Evolutionary conservation across 176 grass and related monocot genomes (phyloP).

Genomic region (Rhynchospora pubera): DNA sequence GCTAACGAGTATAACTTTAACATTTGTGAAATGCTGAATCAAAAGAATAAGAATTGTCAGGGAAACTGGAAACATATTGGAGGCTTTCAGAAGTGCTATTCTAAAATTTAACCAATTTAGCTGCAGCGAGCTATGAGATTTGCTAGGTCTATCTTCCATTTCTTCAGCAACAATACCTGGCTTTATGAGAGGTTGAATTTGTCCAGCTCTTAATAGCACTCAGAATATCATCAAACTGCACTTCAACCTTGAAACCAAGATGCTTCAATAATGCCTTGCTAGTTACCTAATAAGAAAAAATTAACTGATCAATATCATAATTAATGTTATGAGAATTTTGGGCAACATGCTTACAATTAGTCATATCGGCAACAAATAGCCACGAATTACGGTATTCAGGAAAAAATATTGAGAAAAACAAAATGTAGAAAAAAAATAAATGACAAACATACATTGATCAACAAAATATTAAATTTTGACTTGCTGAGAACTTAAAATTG

Average conservation of each 20-base stretch:
- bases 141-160: not conserved
- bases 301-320: not conserved
- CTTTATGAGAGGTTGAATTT: conserved; percentile 11
- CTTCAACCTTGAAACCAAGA: conserved; percentile 24
- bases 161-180: conserved; percentile 14
- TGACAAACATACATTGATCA: not conserved
- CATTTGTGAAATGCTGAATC: conserved; percentile 34
- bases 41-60: conserved; percentile 9
- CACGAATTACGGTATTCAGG: not conserved
- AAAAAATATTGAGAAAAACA: not conserved
- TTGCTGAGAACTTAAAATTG: not conserved
- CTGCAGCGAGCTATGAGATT: not conserved
- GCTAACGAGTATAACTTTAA: conserved; percentile 25
- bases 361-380: not conserved
- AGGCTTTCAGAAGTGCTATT: not conserved
- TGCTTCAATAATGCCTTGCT: conserved; percentile 10
- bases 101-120: not conserved
- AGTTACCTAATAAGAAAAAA: conserved; percentile 20
- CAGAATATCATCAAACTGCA: conserved; percentile 20
- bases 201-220: conserved; percentile 11
- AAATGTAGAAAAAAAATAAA: not conserved
- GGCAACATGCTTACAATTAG: not conserved
- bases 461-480: conserved; percentile 1
- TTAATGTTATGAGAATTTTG: not conserved
- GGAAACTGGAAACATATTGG: conserved; percentile 14